Percentiles rank a stretch among this genome's conserved stretches.
These are phyloP conservation scores for Aspergillus hiratsukae DNA, from an alignment of 2,329 filamentous ascomycete species.

Conservation along the genomic window DNA sequence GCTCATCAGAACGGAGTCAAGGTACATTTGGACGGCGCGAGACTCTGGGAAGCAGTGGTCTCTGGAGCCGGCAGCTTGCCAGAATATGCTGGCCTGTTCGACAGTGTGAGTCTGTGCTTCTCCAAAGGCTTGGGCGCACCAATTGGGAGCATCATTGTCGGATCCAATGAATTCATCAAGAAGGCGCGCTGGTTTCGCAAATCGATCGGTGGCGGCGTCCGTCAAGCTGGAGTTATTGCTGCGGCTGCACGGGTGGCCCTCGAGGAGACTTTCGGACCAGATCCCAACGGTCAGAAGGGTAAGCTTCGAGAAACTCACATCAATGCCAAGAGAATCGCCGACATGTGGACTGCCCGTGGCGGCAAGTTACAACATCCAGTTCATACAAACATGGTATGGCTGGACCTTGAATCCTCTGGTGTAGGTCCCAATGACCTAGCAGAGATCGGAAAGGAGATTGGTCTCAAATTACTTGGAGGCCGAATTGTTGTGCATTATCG, in stretches of 20 bases:
- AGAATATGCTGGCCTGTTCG: constrained; percentile 65
- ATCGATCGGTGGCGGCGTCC: constrained; percentile 71
- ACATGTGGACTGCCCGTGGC: constrained; percentile 64
- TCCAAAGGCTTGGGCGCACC: constrained; percentile 80
- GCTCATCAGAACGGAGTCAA: constrained; percentile 61
- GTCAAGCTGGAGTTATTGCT: constrained; percentile 72
- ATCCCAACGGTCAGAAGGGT: constrained; percentile 56
- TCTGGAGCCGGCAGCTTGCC: constrained; percentile 63
- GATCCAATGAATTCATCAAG: constrained; percentile 55
- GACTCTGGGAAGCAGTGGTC: constrained; percentile 76
- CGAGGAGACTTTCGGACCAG: constrained; percentile 69
- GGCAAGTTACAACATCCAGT: constrained; percentile 65
- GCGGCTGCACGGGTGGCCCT: constrained; percentile 72
- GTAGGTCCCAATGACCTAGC: constrained; percentile 51
- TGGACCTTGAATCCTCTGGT: constrained; percentile 63
- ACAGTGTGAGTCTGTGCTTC: constrained; percentile 73
- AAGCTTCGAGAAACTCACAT: constrained; percentile 58
- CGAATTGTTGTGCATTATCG: constrained; percentile 66
- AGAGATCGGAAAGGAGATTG: constrained; percentile 52
- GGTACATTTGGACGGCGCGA: constrained; percentile 74
- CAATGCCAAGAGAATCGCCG: constrained; percentile 58
- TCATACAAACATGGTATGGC: constrained; percentile 91
- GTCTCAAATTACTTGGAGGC: constrained; percentile 53
- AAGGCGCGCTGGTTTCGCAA: constrained; percentile 74
- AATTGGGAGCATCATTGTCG: constrained; percentile 70